A percentile compares a stretch with the other conserved stretches of the same genome.
Evolutionary conservation across 2,329 filamentous ascomycete species (phyloP).

Genomic region (Alternaria longipes): DNA sequence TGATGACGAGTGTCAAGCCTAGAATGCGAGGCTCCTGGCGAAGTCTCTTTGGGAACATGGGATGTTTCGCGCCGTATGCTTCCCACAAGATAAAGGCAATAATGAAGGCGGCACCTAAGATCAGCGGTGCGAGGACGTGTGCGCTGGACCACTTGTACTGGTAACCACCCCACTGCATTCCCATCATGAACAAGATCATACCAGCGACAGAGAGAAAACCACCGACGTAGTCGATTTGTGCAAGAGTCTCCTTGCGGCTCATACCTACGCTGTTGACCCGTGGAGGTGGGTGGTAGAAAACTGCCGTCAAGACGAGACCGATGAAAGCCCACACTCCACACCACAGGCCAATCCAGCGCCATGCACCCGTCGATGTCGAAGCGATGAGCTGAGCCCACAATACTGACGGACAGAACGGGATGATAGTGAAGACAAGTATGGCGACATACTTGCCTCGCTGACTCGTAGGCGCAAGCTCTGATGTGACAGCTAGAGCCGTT

Average conservation of each 20-base stretch:
- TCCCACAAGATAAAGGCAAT: slow-evolving; percentile 62
- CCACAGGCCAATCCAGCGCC: slow-evolving; percentile 65
- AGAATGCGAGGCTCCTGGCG: slow-evolving; percentile 40
- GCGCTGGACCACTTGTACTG: slow-evolving; percentile 65
- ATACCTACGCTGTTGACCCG: slow-evolving; percentile 47
- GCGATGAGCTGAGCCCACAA: slow-evolving; percentile 68
- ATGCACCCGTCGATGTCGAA: slow-evolving; percentile 50
- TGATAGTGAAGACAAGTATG: slow-evolving; percentile 66
- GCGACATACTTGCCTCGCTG: slow-evolving; percentile 71
- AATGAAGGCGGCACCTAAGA: slow-evolving; percentile 58
- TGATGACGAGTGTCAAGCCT: slow-evolving; percentile 41
- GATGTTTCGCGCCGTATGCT: slow-evolving; percentile 42
- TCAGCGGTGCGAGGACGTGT: slow-evolving; percentile 64
- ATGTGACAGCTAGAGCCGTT: slow-evolving; percentile 72
- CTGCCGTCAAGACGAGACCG: slow-evolving; percentile 60
- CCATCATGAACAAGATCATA: slow-evolving; percentile 43
- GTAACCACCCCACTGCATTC: slow-evolving; percentile 59
- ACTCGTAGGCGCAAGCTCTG: slow-evolving; percentile 71
- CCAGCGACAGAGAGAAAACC: slow-evolving; percentile 36
- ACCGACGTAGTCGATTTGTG: slow-evolving; percentile 42
- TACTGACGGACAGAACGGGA: slow-evolving; percentile 69
- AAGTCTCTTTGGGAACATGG: slow-evolving; percentile 55
- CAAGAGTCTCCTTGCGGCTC: slow-evolving; percentile 35
- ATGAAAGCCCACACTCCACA: slow-evolving; percentile 62
- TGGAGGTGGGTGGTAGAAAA: slow-evolving; percentile 56